Conservation (phyloP, 2,329 filamentous ascomycete genomes). For the Fragosphaeria purpurea region DNA sequence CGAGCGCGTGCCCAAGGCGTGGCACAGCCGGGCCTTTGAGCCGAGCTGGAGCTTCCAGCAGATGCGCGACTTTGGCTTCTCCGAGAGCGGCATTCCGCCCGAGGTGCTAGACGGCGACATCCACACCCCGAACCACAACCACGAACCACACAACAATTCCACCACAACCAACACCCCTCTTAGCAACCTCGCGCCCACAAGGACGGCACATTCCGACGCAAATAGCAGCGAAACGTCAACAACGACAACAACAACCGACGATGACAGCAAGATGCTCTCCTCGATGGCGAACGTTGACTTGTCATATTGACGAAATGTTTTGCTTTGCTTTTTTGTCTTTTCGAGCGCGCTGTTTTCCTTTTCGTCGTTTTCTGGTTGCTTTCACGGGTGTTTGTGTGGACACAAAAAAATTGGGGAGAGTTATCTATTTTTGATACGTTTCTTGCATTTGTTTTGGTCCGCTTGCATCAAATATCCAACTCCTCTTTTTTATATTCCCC, state of each 20-base stretch:
- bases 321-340: background rate
- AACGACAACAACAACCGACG: slow-evolving; percentile 3
- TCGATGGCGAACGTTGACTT: slow-evolving; percentile 16
- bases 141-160: background rate
- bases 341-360: slow-evolving; percentile 1
- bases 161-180: background rate
- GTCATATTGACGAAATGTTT: slow-evolving; percentile 10
- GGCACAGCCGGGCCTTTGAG: slow-evolving; percentile 58
- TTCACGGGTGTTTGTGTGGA: background rate
- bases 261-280: slow-evolving; percentile 12
- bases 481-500: background rate
- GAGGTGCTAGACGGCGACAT: slow-evolving; percentile 18
- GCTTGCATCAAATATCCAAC: slow-evolving; percentile 1
- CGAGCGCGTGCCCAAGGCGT: slow-evolving; percentile 58
- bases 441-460: background rate
- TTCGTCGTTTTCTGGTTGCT: background rate
- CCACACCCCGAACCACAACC: background rate
- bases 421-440: background rate
- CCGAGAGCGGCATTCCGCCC: slow-evolving; percentile 43
- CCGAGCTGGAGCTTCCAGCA: slow-evolving; percentile 63
- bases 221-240: background rate
- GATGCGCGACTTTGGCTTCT: slow-evolving; percentile 51
- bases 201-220: slow-evolving; percentile 10
- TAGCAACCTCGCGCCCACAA: slow-evolving; percentile 5
- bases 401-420: background rate